Evolutionary conservation across 805 yeast species (phyloP).

Genomic region (Pichia deserticola): DNA sequence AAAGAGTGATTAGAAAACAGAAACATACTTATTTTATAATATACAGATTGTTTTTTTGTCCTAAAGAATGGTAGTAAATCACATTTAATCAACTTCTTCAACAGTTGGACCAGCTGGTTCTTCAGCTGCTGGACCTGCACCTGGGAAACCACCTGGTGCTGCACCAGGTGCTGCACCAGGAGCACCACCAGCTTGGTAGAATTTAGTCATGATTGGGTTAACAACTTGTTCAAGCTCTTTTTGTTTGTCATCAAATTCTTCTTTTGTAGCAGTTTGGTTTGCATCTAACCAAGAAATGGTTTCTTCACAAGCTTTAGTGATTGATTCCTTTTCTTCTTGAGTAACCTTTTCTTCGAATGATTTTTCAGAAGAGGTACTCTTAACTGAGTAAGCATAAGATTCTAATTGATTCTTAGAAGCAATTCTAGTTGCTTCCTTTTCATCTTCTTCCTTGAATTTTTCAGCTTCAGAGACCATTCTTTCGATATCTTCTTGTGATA

Average conservation of each 20-base stretch:
- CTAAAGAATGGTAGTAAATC: background rate
- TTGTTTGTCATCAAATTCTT: conserved; percentile 87
- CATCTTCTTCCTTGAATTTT: conserved; percentile 56
- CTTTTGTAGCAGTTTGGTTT: conserved; percentile 86
- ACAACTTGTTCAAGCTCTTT: conserved; percentile 93
- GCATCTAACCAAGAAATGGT: conserved; percentile 87
- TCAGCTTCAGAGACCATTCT: conserved; percentile 61
- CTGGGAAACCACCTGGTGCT: conserved; percentile 43
- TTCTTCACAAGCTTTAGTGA: conserved; percentile 77
- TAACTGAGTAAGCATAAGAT: conserved; percentile 90
- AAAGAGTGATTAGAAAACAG: no score
- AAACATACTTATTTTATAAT: no score
- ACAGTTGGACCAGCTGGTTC: conserved; percentile 78
- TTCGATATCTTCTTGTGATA: conserved; percentile 55
- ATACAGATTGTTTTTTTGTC: no score
- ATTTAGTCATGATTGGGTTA: conserved; percentile 94
- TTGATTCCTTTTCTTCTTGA: conserved; percentile 41
- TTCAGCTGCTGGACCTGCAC: conserved; percentile 37
- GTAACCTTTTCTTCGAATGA: conserved; percentile 70
- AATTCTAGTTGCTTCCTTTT: conserved; percentile 73
- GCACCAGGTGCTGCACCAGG: conserved; percentile 57
- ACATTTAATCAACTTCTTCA: conserved; percentile 64
- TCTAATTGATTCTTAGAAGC: conserved; percentile 93
- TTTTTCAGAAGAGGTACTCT: conserved; percentile 72
- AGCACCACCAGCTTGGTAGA: conserved; percentile 91